Evolutionary conservation across 805 yeast genomes (phyloP).

Genomic region (Schizosaccharomyces lindneri): DNA sequence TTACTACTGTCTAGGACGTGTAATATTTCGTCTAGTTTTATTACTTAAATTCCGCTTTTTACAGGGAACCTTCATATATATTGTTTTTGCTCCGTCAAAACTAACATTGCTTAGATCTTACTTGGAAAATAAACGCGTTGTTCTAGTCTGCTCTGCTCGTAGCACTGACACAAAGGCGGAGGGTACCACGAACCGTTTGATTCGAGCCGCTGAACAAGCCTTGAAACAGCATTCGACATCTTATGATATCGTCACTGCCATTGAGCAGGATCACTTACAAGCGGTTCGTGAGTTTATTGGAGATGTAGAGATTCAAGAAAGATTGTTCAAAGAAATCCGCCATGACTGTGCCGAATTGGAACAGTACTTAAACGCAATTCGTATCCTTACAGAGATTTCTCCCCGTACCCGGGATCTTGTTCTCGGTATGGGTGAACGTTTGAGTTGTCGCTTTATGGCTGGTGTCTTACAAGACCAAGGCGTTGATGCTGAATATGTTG

Average conservation of each 20-base stretch:
- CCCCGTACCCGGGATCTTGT: conserved; percentile 70
- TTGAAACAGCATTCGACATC: conserved; percentile 22
- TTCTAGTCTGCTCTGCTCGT: conserved; percentile 89
- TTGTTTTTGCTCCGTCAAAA: not conserved
- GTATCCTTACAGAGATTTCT: conserved; percentile 74
- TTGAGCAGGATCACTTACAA: conserved; percentile 51
- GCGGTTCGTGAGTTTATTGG: conserved; percentile 39
- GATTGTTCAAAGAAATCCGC: conserved; percentile 34
- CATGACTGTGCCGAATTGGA: conserved; percentile 42
- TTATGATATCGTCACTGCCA: conserved; percentile 31
- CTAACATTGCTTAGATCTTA: conserved; percentile 21
- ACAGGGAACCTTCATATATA: no score
- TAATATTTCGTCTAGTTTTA: no score
- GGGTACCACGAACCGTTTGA: conserved; percentile 77
- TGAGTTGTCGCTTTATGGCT: conserved; percentile 74
- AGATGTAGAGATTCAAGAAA: conserved; percentile 20
- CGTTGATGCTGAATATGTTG: conserved; percentile 52
- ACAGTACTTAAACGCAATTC: conserved; percentile 61
- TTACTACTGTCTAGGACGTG: not conserved
- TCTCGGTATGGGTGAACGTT: conserved; percentile 83
- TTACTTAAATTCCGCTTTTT: no score
- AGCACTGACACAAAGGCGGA: conserved; percentile 76
- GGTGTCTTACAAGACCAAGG: conserved; percentile 64
- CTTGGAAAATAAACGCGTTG: conserved; percentile 35
- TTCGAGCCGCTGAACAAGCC: conserved; percentile 51